These are phyloP conservation scores for Fraxinus nigra DNA, from an alignment of 305 asterid genomes.

Conservation along the genomic window DNA sequence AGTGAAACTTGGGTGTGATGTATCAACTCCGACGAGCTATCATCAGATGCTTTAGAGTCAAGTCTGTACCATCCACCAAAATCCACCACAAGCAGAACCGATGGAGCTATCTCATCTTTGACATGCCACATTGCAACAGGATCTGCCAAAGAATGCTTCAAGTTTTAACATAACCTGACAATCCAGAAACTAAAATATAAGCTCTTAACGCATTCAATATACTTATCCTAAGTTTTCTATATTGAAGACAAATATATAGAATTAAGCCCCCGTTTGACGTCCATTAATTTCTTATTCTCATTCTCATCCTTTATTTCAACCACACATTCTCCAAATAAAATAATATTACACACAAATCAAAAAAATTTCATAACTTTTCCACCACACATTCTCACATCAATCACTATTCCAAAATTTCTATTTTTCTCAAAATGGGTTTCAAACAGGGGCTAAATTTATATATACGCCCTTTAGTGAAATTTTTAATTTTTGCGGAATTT, in stretches of 20 bases:
- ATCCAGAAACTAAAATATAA: slow-evolving; percentile 65
- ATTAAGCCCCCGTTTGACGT: no score
- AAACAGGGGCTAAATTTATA: no score
- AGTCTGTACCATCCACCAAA: slow-evolving; percentile 89
- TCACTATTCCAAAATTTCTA: no score
- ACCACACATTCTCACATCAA: no score
- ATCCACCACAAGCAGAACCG: slow-evolving; percentile 87
- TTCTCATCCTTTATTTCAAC: no score
- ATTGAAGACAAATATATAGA: neutral
- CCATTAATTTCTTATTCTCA: no score
- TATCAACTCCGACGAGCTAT: slow-evolving; percentile 53
- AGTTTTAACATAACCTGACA: slow-evolving; percentile 88
- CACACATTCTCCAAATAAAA: no score
- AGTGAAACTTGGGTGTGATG: slow-evolving; percentile 86
- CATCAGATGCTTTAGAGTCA: slow-evolving; percentile 56
- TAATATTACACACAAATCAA: no score
- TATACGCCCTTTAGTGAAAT: no score
- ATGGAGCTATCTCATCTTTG: slow-evolving; percentile 81
- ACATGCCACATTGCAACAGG: slow-evolving; percentile 97
- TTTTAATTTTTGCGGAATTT: no score
- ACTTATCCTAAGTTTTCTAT: slow-evolving; percentile 18
- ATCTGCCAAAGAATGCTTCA: slow-evolving; percentile 99
- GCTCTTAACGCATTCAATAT: slow-evolving; percentile 42
- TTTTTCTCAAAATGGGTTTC: no score
- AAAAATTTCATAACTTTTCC: no score